These are phyloP conservation scores for Micractinium conductrix DNA, from an alignment of 139 green algal genomes.

Conservation along the genomic window DNA sequence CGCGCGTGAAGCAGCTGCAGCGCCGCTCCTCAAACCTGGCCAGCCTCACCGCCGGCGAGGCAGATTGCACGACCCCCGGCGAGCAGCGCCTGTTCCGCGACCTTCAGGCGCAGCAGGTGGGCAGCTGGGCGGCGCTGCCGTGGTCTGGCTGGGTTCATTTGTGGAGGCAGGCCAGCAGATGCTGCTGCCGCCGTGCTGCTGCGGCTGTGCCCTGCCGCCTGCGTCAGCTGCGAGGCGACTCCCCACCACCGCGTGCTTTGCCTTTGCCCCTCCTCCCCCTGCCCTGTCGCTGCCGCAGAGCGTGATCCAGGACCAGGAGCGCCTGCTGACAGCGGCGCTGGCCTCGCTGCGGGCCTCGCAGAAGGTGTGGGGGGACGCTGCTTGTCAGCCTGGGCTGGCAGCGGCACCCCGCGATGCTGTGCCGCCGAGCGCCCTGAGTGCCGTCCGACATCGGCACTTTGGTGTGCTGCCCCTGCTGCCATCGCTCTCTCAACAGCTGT, in stretches of 20 bases:
- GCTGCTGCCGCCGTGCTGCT: no score
- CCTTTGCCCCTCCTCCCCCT: not conserved
- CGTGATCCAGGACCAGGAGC: slow-evolving; percentile 31
- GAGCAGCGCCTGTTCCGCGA: slow-evolving; percentile 28
- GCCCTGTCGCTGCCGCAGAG: not conserved
- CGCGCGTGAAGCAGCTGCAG: slow-evolving; percentile 18
- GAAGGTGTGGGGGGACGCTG: not conserved
- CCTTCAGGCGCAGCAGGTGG: slow-evolving; percentile 19
- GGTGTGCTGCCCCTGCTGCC: not conserved
- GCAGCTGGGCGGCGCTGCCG: no score
- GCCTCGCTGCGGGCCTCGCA: slow-evolving; percentile 3
- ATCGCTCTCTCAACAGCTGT: not conserved
- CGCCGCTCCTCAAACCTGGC: not conserved
- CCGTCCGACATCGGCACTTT: not conserved
- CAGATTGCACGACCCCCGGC: not conserved
- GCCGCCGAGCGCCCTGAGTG: no score
- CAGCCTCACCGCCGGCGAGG: not conserved
- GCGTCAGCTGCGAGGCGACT: no score
- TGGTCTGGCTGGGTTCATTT: no score
- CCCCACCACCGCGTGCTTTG: no score
- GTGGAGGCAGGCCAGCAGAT: no score
- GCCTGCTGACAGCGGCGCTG: slow-evolving; percentile 24
- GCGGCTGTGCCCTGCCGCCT: no score
- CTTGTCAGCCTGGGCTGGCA: not conserved
- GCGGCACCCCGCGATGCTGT: no score